Evolutionary conservation across 2,329 filamentous ascomycete genomes (phyloP).

Genomic region (Davidsoniella neocaledoniae): DNA sequence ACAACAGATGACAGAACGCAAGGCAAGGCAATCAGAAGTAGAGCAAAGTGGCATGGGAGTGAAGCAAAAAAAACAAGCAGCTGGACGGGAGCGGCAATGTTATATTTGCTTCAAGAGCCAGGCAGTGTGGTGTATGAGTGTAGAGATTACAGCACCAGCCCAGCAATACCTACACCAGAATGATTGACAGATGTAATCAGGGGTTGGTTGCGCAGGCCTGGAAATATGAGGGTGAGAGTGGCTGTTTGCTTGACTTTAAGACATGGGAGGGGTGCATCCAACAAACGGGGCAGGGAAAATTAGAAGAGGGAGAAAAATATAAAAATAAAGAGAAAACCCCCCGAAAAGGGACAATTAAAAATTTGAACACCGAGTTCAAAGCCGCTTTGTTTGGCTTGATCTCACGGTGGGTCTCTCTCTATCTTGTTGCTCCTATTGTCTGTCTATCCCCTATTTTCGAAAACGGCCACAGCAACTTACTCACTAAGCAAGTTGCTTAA

Average conservation of each 20-base stretch:
- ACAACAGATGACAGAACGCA: constrained; percentile 11
- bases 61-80: background rate
- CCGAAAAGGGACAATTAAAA: too few relatives aligned
- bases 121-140: background rate
- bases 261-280: background rate
- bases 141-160: too few relatives aligned
- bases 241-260: background rate
- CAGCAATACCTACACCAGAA: background rate
- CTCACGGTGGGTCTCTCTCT: background rate
- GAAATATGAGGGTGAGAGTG: background rate
- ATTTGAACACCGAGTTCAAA: too few relatives aligned
- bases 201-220: background rate
- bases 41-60: constrained; percentile 5
- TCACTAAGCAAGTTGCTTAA: too few relatives aligned
- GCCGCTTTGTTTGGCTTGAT: too few relatives aligned
- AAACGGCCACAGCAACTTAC: too few relatives aligned
- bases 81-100: constrained; percentile 3
- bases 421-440: background rate
- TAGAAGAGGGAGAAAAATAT: background rate
- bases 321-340: background rate
- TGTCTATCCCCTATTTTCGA: background rate
- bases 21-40: constrained; percentile 3
- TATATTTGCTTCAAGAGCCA: constrained; percentile 8
- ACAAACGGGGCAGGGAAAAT: constrained; percentile 1
- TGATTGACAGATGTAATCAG: constrained; percentile 6